Evolutionary conservation across 805 yeast species (phyloP), one percentile per base, ranked within the genome.

Genomic region (Cyberlindnera euphorbiae): DNA sequence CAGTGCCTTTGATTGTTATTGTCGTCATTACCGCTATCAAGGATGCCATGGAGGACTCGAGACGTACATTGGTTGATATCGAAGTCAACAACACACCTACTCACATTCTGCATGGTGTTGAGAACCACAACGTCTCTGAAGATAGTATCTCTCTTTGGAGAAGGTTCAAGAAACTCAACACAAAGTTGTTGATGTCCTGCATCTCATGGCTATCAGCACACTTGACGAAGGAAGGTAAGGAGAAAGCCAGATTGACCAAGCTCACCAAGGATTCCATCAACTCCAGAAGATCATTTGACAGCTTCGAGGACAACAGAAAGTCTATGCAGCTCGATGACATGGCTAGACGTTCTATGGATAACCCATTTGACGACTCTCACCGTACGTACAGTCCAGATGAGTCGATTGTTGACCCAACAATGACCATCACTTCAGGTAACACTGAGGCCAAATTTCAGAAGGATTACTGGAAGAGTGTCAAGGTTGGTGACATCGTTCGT

Each of bases 1-100:
- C 85, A 4, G 90, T 82, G 17, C 94, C 94, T 1, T 68, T 84
- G 56, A 78, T 82, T 59, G 89, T 81, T 33, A 83, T 84, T 61
- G 85, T 84, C 17, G 59, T 66, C 6, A 71, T 84, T 30, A 84
- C 94, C 1, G 89, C 88, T 1, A 64, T 81, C 40, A 82, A 82
- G 51, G 93, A 84, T 59, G 93, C 85, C 1, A 61, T 84, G 33
- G 94, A 84, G 60, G 94, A 84, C 55, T 81, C 85, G 5, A 66
- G 88, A 55, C 72, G 94, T 61, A 78, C 87, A 0, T 63, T 71
- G 1, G 60, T 76, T 24, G 94, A 84, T 59, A 59, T 80, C 52
- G 87, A 83, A 54, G 75, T 84, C 26, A 84, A 84, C 57, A 83
- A 83, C 54, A 83, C 82, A 34, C 62, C 67, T 15, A 80, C 87